These are phyloP conservation scores for Daldinia eschscholtzii DNA, from an alignment of 2,329 filamentous ascomycete species.

Conservation along the genomic window DNA sequence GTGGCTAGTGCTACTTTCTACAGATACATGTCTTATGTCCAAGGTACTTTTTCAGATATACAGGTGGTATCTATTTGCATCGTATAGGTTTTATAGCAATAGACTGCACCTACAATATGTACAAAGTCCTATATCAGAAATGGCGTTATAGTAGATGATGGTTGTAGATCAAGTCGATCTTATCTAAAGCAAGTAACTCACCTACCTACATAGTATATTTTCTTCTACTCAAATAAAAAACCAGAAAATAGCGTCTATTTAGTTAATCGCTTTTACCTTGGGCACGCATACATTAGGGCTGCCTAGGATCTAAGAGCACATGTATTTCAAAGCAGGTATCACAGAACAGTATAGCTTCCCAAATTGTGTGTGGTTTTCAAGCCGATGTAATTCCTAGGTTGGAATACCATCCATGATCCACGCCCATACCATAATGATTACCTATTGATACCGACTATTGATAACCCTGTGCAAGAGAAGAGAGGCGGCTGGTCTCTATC, in stretches of 20 bases:
- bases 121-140: neutral
- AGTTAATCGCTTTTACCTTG: neutral
- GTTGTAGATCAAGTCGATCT: neutral
- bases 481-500: constrained; percentile 8
- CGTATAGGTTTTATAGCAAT: too few species aligned
- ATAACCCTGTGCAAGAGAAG: constrained; percentile 4
- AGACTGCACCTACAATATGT: neutral
- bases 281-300: neutral
- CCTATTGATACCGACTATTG: constrained; percentile 22
- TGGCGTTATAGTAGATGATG: neutral
- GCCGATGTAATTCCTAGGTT: neutral
- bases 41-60: neutral
- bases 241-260: neutral
- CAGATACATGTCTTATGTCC: neutral
- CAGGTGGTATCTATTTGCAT: too few species aligned
- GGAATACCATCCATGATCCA: constrained; percentile 4
- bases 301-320: neutral
- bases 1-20: constrained; percentile 12
- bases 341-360: neutral
- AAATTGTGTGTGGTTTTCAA: neutral
- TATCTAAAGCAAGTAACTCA: neutral
- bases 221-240: too few species aligned
- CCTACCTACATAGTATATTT: neutral
- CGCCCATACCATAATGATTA: constrained; percentile 1
- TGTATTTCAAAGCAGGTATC: neutral